A percentile compares a stretch with the other conserved stretches of the same genome.
Evolutionary conservation across 257 asterid species (phyloP).

Genomic region (Solanum etuberosum): DNA sequence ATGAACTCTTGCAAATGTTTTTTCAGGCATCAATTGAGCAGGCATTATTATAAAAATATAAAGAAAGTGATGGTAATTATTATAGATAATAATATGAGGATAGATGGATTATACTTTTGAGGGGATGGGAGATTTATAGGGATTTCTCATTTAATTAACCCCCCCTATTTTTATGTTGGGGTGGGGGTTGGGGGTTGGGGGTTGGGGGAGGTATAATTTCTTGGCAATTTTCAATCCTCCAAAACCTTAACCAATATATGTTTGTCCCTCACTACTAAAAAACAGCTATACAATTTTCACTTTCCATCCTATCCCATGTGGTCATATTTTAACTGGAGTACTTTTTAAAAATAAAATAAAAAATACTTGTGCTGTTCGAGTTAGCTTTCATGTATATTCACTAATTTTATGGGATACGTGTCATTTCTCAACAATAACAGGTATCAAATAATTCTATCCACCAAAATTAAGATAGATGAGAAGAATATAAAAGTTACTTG

Average conservation of each 20-base stretch:
- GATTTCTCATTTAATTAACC: background rate
- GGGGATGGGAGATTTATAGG: background rate
- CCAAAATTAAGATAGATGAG: no score
- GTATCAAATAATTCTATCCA: no score
- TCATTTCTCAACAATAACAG: no score
- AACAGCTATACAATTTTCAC: background rate
- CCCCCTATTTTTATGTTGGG: background rate
- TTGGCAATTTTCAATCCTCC: background rate
- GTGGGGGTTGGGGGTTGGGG: background rate
- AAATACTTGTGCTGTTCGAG: no score
- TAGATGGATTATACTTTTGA: background rate
- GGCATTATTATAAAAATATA: conserved; percentile 7
- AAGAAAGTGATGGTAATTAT: background rate
- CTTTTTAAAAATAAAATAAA: no score
- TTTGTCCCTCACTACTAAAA: background rate
- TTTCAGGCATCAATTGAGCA: conserved; percentile 36
- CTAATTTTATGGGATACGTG: no score
- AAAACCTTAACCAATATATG: background rate
- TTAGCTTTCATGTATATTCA: no score
- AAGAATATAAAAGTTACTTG: background rate
- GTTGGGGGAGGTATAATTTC: background rate
- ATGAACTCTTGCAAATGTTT: conserved; percentile 11
- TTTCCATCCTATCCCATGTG: background rate
- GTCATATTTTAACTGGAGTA: background rate
- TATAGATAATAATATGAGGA: background rate